Evolutionary conservation across 805 yeast genomes (phyloP).

Genomic region (Ogataea pilisensis): DNA sequence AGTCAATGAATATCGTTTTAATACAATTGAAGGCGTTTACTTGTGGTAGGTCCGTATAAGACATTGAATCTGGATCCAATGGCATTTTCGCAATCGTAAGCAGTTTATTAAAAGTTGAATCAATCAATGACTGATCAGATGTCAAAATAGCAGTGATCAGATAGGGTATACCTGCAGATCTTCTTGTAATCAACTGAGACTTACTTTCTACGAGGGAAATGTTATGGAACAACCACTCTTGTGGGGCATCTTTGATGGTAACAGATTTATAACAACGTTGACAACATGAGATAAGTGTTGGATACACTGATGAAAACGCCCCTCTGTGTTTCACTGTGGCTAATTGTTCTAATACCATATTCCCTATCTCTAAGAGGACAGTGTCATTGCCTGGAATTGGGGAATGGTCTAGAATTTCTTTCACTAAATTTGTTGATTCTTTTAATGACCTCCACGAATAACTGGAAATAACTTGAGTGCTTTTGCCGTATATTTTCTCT

Average conservation of each 20-base stretch:
- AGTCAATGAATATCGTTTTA: conserved; percentile 67
- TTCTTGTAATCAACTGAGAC: conserved; percentile 71
- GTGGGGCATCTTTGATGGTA: conserved; percentile 36
- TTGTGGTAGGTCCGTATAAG: conserved; percentile 75
- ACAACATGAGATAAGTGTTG: conserved; percentile 70
- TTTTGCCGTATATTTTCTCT: conserved; percentile 32
- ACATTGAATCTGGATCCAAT: conserved; percentile 33
- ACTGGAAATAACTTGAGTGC: conserved; percentile 48
- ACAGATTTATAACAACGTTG: conserved; percentile 40
- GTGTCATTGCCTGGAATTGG: conserved; percentile 25
- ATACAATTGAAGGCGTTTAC: conserved; percentile 92
- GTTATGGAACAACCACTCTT: conserved; percentile 57
- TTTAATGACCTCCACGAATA: conserved; percentile 82
- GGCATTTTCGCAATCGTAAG: conserved; percentile 52
- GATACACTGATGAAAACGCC: conserved; percentile 84
- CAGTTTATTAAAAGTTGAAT: conserved; percentile 47
- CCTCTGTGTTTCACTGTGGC: conserved; percentile 82
- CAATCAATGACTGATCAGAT: conserved; percentile 43
- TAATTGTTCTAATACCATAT: conserved; percentile 59
- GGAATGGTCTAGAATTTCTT: conserved; percentile 36
- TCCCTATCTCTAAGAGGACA: conserved; percentile 40
- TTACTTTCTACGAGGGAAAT: conserved; percentile 40
- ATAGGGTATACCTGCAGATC: conserved; percentile 91
- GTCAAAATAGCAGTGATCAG: conserved; percentile 71
- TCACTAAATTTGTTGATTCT: conserved; percentile 61